These are phyloP conservation scores for Zygoascus flipseniorum DNA, from an alignment of 805 yeast species.

Conservation along the genomic window DNA sequence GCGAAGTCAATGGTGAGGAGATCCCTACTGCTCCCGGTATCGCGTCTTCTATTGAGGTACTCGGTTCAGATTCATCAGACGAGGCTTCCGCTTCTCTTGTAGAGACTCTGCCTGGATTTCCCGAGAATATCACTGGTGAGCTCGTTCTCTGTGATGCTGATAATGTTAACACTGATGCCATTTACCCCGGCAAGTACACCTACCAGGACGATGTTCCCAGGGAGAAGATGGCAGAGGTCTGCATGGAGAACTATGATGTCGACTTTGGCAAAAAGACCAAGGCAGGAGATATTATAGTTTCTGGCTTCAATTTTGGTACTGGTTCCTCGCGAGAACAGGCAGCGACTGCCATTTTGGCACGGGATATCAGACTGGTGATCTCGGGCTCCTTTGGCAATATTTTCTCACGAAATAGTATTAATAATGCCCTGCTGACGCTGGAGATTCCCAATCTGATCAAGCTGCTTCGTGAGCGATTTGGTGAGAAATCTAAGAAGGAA, in stretches of 20 bases:
- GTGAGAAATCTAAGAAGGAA: slow-evolving; percentile 41
- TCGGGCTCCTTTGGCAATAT: slow-evolving; percentile 98
- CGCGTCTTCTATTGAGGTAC: slow-evolving; percentile 28
- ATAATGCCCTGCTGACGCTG: slow-evolving; percentile 87
- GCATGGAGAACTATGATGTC: slow-evolving; percentile 97
- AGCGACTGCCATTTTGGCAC: slow-evolving; percentile 93
- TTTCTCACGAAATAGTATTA: slow-evolving; percentile 90
- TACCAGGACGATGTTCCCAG: slow-evolving; percentile 95
- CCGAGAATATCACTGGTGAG: slow-evolving; percentile 82
- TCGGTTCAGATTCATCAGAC: slow-evolving; percentile 26
- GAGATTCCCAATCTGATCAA: slow-evolving; percentile 85
- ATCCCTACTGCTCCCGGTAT: slow-evolving; percentile 48
- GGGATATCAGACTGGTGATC: slow-evolving; percentile 86
- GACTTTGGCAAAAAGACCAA: slow-evolving; percentile 76
- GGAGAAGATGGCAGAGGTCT: slow-evolving; percentile 96
- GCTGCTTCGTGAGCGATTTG: slow-evolving; percentile 62
- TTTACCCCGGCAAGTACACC: slow-evolving; percentile 97
- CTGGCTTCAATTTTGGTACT: slow-evolving; percentile 96
- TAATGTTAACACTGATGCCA: slow-evolving; percentile 89
- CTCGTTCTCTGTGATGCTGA: slow-evolving; percentile 94
- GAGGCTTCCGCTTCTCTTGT: slow-evolving; percentile 37
- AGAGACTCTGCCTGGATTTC: slow-evolving; percentile 87
- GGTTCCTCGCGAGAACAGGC: slow-evolving; percentile 99
- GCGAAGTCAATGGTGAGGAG: slow-evolving; percentile 59
- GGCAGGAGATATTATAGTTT: slow-evolving; percentile 81